phyloP scores from a whole-genome alignment of 2,329 filamentous ascomycete species.

The Penicillium verrucosum region DNA sequence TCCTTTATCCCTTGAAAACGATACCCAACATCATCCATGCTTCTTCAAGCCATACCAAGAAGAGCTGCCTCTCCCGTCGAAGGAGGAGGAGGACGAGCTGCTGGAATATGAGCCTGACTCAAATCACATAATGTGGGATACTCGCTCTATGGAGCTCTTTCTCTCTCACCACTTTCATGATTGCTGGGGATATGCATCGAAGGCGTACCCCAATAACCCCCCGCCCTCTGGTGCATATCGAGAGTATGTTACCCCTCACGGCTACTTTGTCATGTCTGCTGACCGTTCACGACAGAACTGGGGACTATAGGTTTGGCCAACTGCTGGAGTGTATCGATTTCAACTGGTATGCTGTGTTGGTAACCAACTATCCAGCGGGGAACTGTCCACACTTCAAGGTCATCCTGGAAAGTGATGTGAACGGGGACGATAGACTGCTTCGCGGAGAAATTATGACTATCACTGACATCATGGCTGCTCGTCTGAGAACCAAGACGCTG shows the following conservation, averaged over 20 bases:
- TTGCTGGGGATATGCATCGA: not conserved
- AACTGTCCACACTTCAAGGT: not conserved
- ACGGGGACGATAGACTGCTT: not conserved
- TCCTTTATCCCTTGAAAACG: not conserved
- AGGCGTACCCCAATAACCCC: not conserved
- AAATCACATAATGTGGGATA: not conserved
- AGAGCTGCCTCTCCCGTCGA: not conserved
- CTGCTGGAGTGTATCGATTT: not conserved
- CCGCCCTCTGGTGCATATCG: not conserved
- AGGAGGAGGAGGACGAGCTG: not conserved
- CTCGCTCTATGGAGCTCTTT: not conserved
- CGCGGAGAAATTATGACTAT: not conserved
- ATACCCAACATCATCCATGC: not conserved
- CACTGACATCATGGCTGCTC: not conserved
- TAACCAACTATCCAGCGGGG: not conserved
- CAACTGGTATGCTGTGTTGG: not conserved
- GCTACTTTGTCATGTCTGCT: not conserved
- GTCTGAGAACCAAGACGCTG: not conserved
- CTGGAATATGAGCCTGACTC: not conserved
- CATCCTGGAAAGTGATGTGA: not conserved
- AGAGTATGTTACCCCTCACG: not conserved
- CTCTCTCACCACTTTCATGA: not conserved
- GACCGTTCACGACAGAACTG: not conserved
- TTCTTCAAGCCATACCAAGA: not conserved
- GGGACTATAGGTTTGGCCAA: not conserved